Base-by-base conservation (phyloP, 257 asterid species). In the Eustoma russellianum region DNA sequence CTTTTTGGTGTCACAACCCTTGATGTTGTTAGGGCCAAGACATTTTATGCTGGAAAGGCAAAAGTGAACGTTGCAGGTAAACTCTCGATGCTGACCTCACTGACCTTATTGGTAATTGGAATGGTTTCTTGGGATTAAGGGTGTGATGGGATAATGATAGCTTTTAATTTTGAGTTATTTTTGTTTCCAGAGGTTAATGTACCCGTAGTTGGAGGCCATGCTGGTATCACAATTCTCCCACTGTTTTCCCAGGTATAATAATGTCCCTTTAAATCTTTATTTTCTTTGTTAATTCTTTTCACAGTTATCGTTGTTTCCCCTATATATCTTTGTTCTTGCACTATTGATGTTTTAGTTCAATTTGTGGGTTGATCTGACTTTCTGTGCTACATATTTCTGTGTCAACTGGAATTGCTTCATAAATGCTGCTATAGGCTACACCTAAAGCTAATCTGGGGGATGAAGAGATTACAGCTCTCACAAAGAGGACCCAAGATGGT, bases 151-250 rank as follows among this genome's bases (percentile, higher is more conserved):
- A 5, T 9, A 18, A 17, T 16, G 57, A 60, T 55, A 24, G 41
- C 53, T 71, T 50, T 48, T 19, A 7, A 30, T 44, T 38, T 38
- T 38, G 7, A 7, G 15, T 14, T 44, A 17, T 9, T 53, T 15
- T 35, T 17, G 70, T 63, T 19, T 34, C 30, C 74, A 91, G 95
- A 73, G 56, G 97, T 87, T 62, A 79, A 84, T 68, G 90, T 87
- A 14, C 97, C 98, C 13, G 97, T 91, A 14, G 70, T 92, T 69
- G 98, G 95, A 61, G 95, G 98, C 44, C 98, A 87, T 69, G 95
- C 94, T 43, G 97, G 98, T 69, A 54, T 88, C 49, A 85, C 98
- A 56, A 91, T 91, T 71, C 97, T 87, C 40, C 98, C 98, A 33
- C 74, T 88, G 76, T 81, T 92, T 74, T 88, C 98, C 47, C 97